A percentile compares a stretch with the other conserved stretches of the same genome.
phyloP scores from a whole-genome alignment of 345 rosid genomes.

The Murraya paniculata region DNA sequence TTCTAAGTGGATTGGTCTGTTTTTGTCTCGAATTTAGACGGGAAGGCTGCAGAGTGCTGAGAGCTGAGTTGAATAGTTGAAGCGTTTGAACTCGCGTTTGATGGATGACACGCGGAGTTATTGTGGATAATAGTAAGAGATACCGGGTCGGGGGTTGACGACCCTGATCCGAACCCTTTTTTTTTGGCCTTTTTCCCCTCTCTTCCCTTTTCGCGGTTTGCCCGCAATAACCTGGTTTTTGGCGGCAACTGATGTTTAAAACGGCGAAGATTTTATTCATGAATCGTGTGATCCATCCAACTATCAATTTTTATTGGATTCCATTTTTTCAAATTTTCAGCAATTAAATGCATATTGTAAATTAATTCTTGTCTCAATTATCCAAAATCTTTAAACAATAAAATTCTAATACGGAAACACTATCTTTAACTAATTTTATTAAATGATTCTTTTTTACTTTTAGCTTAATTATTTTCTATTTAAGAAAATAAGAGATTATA shows the following conservation, averaged over 20 bases:
- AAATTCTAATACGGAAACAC: no score
- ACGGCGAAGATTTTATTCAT: not conserved
- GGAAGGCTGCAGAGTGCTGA: conserved; percentile 22
- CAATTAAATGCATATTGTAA: no score
- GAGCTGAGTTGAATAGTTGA: not conserved
- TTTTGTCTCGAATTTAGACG: not conserved
- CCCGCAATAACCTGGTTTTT: conserved; percentile 18
- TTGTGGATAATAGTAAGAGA: conserved; percentile 40
- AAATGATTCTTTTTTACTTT: no score
- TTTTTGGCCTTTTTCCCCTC: not conserved
- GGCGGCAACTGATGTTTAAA: conserved; percentile 29
- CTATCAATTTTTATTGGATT: not conserved
- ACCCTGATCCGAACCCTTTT: conserved; percentile 1
- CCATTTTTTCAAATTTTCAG: no score
- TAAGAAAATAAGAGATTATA: no score
- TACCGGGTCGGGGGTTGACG: conserved; percentile 4
- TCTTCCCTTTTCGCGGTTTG: not conserved
- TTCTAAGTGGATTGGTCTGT: not conserved
- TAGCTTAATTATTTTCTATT: no score
- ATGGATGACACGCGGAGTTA: conserved; percentile 47
- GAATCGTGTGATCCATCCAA: not conserved
- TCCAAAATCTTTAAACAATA: no score
- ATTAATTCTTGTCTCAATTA: no score
- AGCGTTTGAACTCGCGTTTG: not conserved
- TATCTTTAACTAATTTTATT: no score